phyloP scores from a whole-genome alignment of 345 rosid genomes.

The Iberis pinnata region DNA sequence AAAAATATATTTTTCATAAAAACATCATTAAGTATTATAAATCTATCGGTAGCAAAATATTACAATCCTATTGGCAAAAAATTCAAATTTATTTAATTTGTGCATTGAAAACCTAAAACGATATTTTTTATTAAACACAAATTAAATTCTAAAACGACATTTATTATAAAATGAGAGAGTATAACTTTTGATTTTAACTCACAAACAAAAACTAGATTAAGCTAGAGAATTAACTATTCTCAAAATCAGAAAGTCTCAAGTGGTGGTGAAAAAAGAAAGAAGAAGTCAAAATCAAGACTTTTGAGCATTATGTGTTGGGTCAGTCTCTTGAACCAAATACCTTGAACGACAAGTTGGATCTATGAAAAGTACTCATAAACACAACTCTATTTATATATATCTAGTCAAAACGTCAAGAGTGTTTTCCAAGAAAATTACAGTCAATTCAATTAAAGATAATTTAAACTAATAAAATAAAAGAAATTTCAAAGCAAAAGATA shows the following conservation, averaged over 20 bases:
- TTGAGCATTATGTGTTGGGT: constrained; percentile 10
- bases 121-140: too few relatives aligned
- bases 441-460: constrained; percentile 15
- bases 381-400: background rate
- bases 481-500: too few relatives aligned
- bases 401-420: constrained; percentile 22
- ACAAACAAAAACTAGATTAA: background rate
- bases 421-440: constrained; percentile 18
- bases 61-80: too few relatives aligned
- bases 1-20: too few relatives aligned
- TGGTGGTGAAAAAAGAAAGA: too few relatives aligned
- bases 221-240: background rate
- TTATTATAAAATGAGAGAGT: too few relatives aligned
- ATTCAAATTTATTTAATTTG: too few relatives aligned
- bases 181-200: too few relatives aligned
- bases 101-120: too few relatives aligned
- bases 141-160: too few relatives aligned
- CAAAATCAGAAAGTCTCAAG: background rate
- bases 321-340: constrained; percentile 3
- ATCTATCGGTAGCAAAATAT: too few relatives aligned
- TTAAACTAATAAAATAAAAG: background rate
- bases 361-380: constrained; percentile 16
- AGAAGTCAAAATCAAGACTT: constrained; percentile 22
- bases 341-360: constrained; percentile 26
- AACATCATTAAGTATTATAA: too few relatives aligned